Percentiles rank a stretch among this genome's conserved stretches.
Evolutionary conservation across 108 stramenopile species (phyloP).

Genomic region (Ochromonas danica): DNA sequence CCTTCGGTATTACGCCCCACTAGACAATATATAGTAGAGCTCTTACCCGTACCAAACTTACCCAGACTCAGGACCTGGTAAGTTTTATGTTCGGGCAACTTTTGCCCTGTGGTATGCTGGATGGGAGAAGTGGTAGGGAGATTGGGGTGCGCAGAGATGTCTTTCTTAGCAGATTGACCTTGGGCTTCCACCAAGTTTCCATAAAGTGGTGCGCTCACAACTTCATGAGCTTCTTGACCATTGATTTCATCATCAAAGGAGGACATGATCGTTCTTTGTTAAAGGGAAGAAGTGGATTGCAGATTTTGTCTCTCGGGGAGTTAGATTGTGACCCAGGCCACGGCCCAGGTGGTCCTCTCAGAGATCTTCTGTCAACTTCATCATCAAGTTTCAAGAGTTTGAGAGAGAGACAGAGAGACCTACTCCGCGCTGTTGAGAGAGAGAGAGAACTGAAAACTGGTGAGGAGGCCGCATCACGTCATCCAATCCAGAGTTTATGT

Average conservation of each 20-base stretch:
- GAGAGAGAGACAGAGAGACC: constrained; percentile 13
- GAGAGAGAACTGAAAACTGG: constrained; percentile 15
- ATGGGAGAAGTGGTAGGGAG: constrained; percentile 13
- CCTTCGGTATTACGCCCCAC: constrained; percentile 13
- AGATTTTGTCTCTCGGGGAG: constrained; percentile 14
- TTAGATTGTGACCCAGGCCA: constrained; percentile 14
- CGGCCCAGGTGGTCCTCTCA: constrained; percentile 12
- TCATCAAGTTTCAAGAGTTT: constrained; percentile 17
- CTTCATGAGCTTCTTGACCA: constrained; percentile 15
- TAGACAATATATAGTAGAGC: constrained; percentile 17
- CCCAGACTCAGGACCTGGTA: constrained; percentile 13
- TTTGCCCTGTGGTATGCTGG: constrained; percentile 13
- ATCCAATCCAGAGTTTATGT: constrained; percentile 16
- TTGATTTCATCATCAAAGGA: constrained; percentile 17
- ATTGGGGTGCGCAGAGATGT: constrained; percentile 13
- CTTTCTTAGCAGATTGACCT: constrained; percentile 15
- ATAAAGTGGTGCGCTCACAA: constrained; percentile 15
- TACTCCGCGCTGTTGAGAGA: constrained; percentile 13
- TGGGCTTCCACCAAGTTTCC: constrained; percentile 13
- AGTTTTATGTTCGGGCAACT: constrained; percentile 15
- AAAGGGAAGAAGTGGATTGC: constrained; percentile 15
- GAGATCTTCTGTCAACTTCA: constrained; percentile 15
- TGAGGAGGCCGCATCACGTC: constrained; percentile 12
- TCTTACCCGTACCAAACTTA: constrained; percentile 15
- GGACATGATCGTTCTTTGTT: constrained; percentile 15